Percentiles rank a stretch among this genome's conserved stretches.
Conservation (phyloP, 2,329 filamentous ascomycete genomes). For the Whalleya microplaca region DNA sequence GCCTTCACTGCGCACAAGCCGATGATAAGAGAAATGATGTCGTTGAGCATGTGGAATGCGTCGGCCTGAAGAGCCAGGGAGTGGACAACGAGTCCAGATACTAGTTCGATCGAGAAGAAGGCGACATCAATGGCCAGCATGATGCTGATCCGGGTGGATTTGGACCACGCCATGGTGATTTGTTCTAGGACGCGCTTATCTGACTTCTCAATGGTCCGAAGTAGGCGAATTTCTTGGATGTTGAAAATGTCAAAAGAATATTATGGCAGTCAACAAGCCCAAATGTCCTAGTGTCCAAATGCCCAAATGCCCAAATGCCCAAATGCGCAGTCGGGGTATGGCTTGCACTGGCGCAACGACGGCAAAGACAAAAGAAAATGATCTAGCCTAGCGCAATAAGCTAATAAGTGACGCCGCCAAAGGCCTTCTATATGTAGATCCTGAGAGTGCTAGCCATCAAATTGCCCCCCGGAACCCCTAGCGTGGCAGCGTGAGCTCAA, state of each 20-base stretch:
- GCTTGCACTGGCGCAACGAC: too few species aligned
- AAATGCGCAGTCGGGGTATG: too few species aligned
- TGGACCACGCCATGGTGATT: slow-evolving; percentile 78
- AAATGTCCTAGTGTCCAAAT: too few species aligned
- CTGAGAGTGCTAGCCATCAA: too few species aligned
- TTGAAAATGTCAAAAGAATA: too few species aligned
- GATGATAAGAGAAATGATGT: slow-evolving; percentile 91
- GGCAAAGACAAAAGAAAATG: not conserved
- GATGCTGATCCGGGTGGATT: slow-evolving; percentile 88
- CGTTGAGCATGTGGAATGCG: slow-evolving; percentile 99
- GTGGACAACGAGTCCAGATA: slow-evolving; percentile 82
- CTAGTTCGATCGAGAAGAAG: slow-evolving; percentile 90
- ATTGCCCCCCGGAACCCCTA: too few species aligned
- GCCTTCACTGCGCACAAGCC: slow-evolving; percentile 95
- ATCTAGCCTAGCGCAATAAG: too few species aligned
- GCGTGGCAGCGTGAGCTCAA: too few species aligned
- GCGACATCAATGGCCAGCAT: slow-evolving; percentile 87
- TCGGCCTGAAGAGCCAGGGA: slow-evolving; percentile 94
- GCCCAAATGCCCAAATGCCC: too few species aligned
- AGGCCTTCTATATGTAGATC: too few species aligned
- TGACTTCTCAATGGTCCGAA: not conserved
- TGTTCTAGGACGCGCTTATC: not conserved
- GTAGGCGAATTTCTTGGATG: not conserved
- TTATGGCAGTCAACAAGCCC: too few species aligned
- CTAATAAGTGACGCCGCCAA: too few species aligned